Evolutionary conservation across 805 yeast genomes (phyloP), one percentile per base, ranked within the genome.

Genomic region (Lipomyces mesembrius): DNA sequence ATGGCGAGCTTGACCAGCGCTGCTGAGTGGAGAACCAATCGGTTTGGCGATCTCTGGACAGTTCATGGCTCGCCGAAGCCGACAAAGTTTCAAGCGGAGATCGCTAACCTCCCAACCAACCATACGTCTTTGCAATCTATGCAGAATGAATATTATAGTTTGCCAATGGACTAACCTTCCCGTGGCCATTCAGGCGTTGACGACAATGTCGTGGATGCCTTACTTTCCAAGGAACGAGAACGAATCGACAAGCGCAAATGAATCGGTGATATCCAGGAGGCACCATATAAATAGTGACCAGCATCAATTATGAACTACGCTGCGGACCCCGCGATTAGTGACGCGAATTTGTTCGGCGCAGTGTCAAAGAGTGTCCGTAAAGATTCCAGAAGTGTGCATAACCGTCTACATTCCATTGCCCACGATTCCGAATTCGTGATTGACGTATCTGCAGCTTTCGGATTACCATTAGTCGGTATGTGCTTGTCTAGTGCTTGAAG

Each of bases 351-450:
- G 11, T 68, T 65, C 57, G 22, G 39, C 14, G 46, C 46, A 11
- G 25, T 68, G 11, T 77, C 77, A 56, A 84, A 83, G 71, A 81
- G 80, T 37, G 77, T 87, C 9, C 79, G 84, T 35, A 83, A 80
- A 65, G 87, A 84, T 25, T 78, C 85, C 14, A 78, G 85, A 57
- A 83, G 87, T 0, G 70, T 86, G 0, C 80, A 80, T 64, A 88
- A 89, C 71, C 77, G 97, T 29, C 77, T 92, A 1, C 89, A 85
- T 53, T 90, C 96, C n/a, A 90, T 92, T 17, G 69, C 85, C 0
- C 80, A 83, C 52, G 97, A 92, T 73, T 77, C 86, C 5, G 59
- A 75, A 17, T 90, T 85, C 75, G 82, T 90, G 0, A 67, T 72
- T 7, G 74, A 76, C 1, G 85, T 86, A 0, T 69, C 73, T 0